phyloP scores from a whole-genome alignment of 306 rosid species.

The Abrus precatorius region DNA sequence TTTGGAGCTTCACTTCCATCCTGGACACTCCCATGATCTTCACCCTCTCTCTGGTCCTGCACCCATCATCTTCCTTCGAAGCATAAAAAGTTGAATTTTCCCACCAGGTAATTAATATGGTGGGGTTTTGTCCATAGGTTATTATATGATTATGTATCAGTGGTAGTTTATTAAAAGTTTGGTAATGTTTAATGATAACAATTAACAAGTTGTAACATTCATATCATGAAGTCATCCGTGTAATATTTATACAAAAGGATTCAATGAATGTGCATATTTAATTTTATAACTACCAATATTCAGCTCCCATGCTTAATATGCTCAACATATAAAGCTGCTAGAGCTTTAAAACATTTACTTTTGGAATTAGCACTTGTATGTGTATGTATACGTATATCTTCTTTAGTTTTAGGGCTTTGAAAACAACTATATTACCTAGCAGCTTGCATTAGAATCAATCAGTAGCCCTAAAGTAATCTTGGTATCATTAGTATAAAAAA shows the following conservation, averaged over 20 bases:
- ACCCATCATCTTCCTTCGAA: constrained; percentile 4
- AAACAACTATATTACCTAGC: constrained; percentile 29
- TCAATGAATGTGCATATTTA: background rate
- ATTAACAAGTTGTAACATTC: background rate
- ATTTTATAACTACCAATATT: background rate
- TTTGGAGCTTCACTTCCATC: constrained; percentile 43
- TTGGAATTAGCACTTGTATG: constrained; percentile 29
- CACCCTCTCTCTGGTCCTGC: constrained; percentile 52
- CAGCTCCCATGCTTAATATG: background rate
- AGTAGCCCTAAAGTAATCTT: constrained; percentile 1
- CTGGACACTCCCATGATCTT: constrained; percentile 39
- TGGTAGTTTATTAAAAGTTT: background rate
- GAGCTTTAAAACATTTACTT: constrained; percentile 35
- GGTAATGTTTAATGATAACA: background rate
- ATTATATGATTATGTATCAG: background rate
- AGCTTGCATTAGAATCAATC: background rate
- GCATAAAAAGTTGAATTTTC: background rate
- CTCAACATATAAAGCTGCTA: constrained; percentile 34
- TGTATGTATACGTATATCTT: background rate
- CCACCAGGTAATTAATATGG: background rate
- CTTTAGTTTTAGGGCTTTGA: constrained; percentile 44
- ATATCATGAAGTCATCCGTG: background rate
- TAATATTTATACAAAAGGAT: background rate
- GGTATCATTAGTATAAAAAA: background rate
- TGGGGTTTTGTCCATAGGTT: background rate